Evolutionary conservation across 805 yeast genomes (phyloP), one percentile per base, ranked within the genome.

Genomic region (Zygoascus biomembranicola): DNA sequence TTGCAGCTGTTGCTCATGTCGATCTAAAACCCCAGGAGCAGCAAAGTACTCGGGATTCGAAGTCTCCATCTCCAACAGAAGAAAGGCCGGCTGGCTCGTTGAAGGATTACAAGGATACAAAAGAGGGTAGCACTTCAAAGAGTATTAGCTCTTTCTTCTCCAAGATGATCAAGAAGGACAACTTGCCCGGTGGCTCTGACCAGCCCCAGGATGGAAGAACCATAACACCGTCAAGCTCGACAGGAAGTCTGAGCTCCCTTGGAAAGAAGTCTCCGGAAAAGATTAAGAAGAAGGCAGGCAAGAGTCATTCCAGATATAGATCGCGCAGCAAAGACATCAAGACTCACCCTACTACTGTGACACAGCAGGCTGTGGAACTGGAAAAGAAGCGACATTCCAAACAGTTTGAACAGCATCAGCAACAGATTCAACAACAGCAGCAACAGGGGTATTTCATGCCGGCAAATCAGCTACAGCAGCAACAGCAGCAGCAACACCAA

Each of bases 101-200:
- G 8, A 19, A 44, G 20, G 32, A 23, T 4, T 9, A 4, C 45
- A 18, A 16, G 45, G 45, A n/a, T 11, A 10, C 23, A 6, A 42
- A 42, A 9, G 44, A 42, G 5, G 20, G 44, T 42, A 19, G 44
- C 16, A 44, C 47, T 9, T 26, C 47, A n/a, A 44, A 16, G 35
- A 28, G 23, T 14, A 18, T 44, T 26, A n/a, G 23, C 13, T 44
- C 47, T 10, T 44, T 44, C 35, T 44, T 44, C 11, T 44, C 47
- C 14, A 44, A 44, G 35, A 44, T 44, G 32, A 44, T 44, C 10
- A 44, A 44, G 47, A 44, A 44, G 19, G 47, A 44, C 46, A 13
- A 13, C 16, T 35, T 8, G 39, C 28, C 6, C 28, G 28, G 28
- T 3, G 6, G 28, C 28, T 23, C 28, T 23, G 28, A 35, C 9